Conservation (phyloP, 75 land plant species). For the Pinus albicaulis region DNA sequence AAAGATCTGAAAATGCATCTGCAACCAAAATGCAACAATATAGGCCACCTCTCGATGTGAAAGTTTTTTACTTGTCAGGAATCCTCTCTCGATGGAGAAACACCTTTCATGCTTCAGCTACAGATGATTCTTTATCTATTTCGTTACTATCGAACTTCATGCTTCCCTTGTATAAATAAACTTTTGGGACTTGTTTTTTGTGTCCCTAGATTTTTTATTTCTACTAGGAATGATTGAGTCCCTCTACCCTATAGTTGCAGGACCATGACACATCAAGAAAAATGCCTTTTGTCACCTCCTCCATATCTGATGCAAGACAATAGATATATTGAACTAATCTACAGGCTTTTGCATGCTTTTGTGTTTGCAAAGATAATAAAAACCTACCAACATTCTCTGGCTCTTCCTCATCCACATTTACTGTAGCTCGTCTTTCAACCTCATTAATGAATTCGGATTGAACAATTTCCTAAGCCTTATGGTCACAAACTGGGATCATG, state of each 20-base stretch:
- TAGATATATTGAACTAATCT: constrained; percentile 56
- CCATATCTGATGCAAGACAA: constrained; percentile 60
- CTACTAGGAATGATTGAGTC: not conserved
- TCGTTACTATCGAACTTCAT: not conserved
- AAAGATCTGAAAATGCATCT: too few relatives aligned
- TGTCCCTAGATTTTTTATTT: not conserved
- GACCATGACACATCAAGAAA: not conserved
- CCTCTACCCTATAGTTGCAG: not conserved
- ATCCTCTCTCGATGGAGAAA: constrained; percentile 6
- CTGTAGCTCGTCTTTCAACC: constrained; percentile 36
- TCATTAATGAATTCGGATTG: constrained; percentile 61
- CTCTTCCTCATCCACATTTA: constrained; percentile 62
- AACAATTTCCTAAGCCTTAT: constrained; percentile 82
- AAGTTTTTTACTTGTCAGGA: not conserved
- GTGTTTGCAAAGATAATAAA: constrained; percentile 49
- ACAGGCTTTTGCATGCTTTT: constrained; percentile 59
- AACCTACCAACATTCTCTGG: constrained; percentile 68
- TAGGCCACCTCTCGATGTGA: constrained; percentile 40
- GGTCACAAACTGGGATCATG: constrained; percentile 88
- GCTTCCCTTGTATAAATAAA: not conserved
- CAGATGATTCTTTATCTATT: not conserved
- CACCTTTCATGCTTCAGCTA: not conserved
- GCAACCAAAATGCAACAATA: too few relatives aligned
- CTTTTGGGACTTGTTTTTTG: constrained; percentile 6
- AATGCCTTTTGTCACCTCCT: constrained; percentile 63